Base-by-base conservation (phyloP, 495 filamentous ascomycete genomes). In the Astrothelium subdiscretum region DNA sequence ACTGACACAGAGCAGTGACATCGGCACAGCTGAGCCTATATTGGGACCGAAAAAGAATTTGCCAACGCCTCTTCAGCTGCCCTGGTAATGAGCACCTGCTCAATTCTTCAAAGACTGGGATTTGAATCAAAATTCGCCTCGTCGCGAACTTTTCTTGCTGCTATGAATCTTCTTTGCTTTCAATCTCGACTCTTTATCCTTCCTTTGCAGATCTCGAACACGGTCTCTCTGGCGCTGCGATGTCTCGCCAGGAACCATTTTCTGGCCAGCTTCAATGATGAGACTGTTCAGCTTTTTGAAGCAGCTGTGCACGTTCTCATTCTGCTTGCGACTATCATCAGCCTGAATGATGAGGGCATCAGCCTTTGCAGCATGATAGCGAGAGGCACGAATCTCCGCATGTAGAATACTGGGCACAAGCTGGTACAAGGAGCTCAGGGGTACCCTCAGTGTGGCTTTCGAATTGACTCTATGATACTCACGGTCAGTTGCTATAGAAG, bases 401-500 rank as follows among this genome's bases (percentile, higher is more conserved):
- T 90, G 85, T 6, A 98, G 72, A 3, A 88, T 68, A 40, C 76
- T 81, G 5, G 95, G 94, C 1, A 97, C 71, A 31, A 83, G 71
- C 11, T 76, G 75, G 12, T 85, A 66, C 31, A 95, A 75, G 31
- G 82, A 71, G 27, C 77, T 66, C 20, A 88, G 69, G 32, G 85
- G 74, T 75, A 81, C 77, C 70, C 75, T 88, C 72, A 90, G 71
- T 18, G 89, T 96, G 12, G 92, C 94, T 74, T 98, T 98, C 18
- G 89, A 89, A 72, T 92, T 94, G 29, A 95, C 90, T 74, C 94
- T 98, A 67, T 59, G 51, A 20, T 63, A 27, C 26, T 22, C 54
- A 40, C 58, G 13, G 61, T 63, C 18, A 65, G 51, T 22, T 12
- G 20, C 59, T 32, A 20, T 11, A n/a, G 11, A 12, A 15, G 15